Evolutionary conservation across 2,329 filamentous ascomycete species (phyloP).

Genomic region (Pseudonectria buxi): DNA sequence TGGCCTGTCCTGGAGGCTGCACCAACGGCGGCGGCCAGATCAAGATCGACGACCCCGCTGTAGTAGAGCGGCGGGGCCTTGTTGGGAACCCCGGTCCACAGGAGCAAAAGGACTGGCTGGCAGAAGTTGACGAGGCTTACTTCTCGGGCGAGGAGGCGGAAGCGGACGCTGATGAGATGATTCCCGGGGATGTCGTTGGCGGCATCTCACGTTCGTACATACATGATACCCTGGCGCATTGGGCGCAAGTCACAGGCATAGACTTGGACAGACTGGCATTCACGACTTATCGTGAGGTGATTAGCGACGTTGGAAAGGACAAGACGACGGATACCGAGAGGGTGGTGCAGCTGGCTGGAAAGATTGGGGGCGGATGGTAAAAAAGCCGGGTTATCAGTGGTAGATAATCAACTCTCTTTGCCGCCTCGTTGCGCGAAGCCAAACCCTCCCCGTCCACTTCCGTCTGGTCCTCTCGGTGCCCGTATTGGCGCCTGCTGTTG

Average conservation of each 20-base stretch:
- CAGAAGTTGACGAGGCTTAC: slow-evolving; percentile 80
- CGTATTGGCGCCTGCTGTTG: slow-evolving; percentile 65
- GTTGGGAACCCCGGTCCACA: slow-evolving; percentile 58
- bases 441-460: slow-evolving; percentile 69
- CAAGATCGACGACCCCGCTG: slow-evolving; percentile 72
- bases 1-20: slow-evolving; percentile 98
- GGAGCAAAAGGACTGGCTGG: slow-evolving; percentile 82
- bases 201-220: slow-evolving; percentile 62
- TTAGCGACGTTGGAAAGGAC: slow-evolving; percentile 88
- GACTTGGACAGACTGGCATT: slow-evolving; percentile 65
- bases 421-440: slow-evolving; percentile 63
- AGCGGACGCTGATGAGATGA: slow-evolving; percentile 18
- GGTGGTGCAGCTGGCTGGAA: slow-evolving; percentile 82
- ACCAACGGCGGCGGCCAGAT: slow-evolving; percentile 97
- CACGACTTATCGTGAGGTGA: slow-evolving; percentile 85
- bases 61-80: slow-evolving; percentile 42
- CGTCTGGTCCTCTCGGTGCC: slow-evolving; percentile 70
- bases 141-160: slow-evolving; percentile 64
- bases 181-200: slow-evolving; percentile 42
- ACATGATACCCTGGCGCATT: slow-evolving; percentile 64
- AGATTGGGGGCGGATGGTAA: slow-evolving; percentile 91
- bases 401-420: slow-evolving; percentile 28
- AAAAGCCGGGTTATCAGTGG: slow-evolving; percentile 13
- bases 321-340: slow-evolving; percentile 64
- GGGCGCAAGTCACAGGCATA: slow-evolving; percentile 67